phyloP scores from a whole-genome alignment of 2,329 filamentous ascomycete species.

The Pyrenophora seminiperda region DNA sequence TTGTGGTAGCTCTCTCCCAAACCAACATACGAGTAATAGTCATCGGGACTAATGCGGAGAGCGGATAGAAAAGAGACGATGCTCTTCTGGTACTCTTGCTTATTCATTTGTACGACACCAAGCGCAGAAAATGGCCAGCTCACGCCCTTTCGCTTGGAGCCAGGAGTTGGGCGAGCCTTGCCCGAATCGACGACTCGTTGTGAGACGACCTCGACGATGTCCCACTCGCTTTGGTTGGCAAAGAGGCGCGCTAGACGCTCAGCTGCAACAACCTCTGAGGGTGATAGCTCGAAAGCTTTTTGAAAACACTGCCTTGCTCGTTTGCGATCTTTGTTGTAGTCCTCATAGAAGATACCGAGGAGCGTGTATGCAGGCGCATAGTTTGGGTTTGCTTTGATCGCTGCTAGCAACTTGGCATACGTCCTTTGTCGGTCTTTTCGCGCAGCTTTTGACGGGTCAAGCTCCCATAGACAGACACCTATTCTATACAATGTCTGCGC shows the following conservation, averaged over 20 bases:
- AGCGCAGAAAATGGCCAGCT: constrained; percentile 96
- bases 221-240: constrained; percentile 91
- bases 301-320: constrained; percentile 92
- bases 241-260: constrained; percentile 85
- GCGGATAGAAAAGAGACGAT: constrained; percentile 92
- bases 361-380: constrained; percentile 91
- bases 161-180: constrained; percentile 84
- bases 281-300: constrained; percentile 91
- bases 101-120: constrained; percentile 92
- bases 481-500: constrained; percentile 86
- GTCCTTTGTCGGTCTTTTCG: constrained; percentile 81
- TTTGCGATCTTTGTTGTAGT: constrained; percentile 86
- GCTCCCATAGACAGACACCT: constrained; percentile 84
- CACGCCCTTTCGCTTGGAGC: constrained; percentile 88
- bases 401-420: constrained; percentile 80
- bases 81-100: constrained; percentile 85
- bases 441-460: constrained; percentile 73
- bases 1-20: constrained; percentile 97
- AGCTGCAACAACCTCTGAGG: constrained; percentile 83
- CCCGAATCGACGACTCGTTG: constrained; percentile 94
- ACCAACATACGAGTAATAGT: constrained; percentile 96
- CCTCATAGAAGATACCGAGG: constrained; percentile 86
- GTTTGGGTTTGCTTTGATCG: constrained; percentile 84
- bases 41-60: constrained; percentile 77
- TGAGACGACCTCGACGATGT: constrained; percentile 90